Conservation (phyloP, 192 early-diverging fungal species). For the Gonapodya sp. region DNA sequence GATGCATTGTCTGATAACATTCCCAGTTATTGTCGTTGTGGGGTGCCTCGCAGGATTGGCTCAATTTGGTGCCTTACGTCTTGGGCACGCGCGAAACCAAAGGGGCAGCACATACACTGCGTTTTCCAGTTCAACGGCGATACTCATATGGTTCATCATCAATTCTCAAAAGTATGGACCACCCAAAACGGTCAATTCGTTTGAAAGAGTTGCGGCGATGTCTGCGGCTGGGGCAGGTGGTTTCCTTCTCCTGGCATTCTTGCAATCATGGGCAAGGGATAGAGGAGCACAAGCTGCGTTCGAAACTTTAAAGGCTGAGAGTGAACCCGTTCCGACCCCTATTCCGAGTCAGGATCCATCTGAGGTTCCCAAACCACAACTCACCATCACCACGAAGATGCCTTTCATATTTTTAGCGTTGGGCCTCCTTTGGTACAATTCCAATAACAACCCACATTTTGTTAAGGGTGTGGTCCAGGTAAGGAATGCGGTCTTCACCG, state of each 20-base stretch:
- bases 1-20: neutral
- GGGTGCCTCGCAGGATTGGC: neutral
- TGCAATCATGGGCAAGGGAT: neutral
- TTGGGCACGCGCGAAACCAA: neutral
- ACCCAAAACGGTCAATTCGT: neutral
- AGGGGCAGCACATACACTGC: neutral
- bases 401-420: neutral
- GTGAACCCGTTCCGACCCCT: neutral
- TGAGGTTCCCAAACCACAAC: neutral
- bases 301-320: neutral
- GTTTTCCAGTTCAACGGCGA: neutral
- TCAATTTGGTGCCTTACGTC: neutral
- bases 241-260: neutral
- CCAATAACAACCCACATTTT: conserved; percentile 41
- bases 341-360: neutral
- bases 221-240: neutral
- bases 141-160: neutral
- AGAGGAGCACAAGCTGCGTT: neutral
- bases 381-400: neutral
- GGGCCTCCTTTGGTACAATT: conserved; percentile 19
- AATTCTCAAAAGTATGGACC: neutral
- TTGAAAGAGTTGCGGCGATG: neutral
- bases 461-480: conserved; percentile 31
- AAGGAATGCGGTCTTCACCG: neutral
- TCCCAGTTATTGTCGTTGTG: neutral